Base-by-base conservation (phyloP, 371 early-diverging fungal species). In the Nosema muscidifuracis region DNA sequence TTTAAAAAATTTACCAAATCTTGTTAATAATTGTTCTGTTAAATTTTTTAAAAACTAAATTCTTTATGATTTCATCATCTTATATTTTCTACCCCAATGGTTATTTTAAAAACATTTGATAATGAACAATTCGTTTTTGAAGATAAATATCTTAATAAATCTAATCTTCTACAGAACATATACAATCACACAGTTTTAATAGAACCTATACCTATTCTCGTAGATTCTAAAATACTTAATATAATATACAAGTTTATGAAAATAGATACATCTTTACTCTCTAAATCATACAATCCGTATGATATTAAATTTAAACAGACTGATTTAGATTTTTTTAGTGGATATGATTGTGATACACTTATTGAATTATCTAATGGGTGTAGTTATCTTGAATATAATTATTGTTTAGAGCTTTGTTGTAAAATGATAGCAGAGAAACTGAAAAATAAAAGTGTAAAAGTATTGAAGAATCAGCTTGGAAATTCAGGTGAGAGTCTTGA, bases 321-420 rank as follows among this genome's bases (percentile, higher is more conserved):
- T n/a, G 53, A 44, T 38, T 57, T 66, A 42, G 44, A 70, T 47
- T 47, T 75, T 44, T 64, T 79, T 28, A 62, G 40, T n/a, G 65
- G 10, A 15, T 71, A 71, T 43, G 64, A 58, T 53, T 67, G 65
- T 51, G 69, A 65, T 42, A 63, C 1, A 28, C 67, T 73, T 43
- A 50, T 81, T 20, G 62, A 70, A 3, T 65, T 78, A 38, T 71
- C 75, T 51, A 75, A 67, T 47, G 76, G 74, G 28, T 80, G 75
- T 10, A 79, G 75, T 47, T 82, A 82, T 67, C 64, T 82, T 7
- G 60, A 80, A 24, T 79, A 77, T 61, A 74, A 76, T 15, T 65
- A 65, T 28, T 73, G 80, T 42, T 58, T 82, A 22, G 82, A 82
- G 66, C 20, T 82, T 3, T 77, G 76, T 36, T 82, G 82, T 65